Evolutionary conservation across 805 yeast species (phyloP), one percentile per base, ranked within the genome.

Genomic region (Kodamaea laetipori): DNA sequence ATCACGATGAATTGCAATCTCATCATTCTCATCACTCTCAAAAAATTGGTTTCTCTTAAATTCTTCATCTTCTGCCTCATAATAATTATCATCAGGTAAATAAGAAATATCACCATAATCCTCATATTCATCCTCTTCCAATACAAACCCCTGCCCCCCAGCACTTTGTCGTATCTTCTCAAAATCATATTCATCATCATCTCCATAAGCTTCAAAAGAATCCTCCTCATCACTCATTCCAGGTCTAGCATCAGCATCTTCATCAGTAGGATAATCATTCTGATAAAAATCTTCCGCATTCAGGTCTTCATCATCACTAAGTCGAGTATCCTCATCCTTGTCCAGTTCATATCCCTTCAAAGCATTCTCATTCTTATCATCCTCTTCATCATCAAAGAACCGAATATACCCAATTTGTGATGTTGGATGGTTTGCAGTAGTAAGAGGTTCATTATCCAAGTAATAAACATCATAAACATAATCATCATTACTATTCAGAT

Each of bases 211-310:
- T 5, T 24, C 45, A 28, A 28, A 31, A 21, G 24, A 21, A 8
- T 21, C 24, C 35, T 53, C 57, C 4, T 52, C 59, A 6, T 46
- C 49, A 16, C 51, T 53, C 18, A 46, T 51, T 3, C 49, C 39
- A 30, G 50, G 52, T 25, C 60, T 49, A 17, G 37, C 49, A 3
- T 2, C 64, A 7, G 81, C 89, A 54, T 86, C 92, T 50, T 89
- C 97, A 57, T 90, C 97, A 36, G 89, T 96, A 0, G 98, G 98
- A 57, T 92, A 92, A 57, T 92, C 98, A 63, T 94, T 92, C 54
- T 81, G 80, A 60, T 92, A 92, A 57, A 82, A 90, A 43, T 86
- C 89, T 66, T 92, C 99, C 15, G 96, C 96, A 57, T 86, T 86
- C 0, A 94, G 85, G 57, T 86, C 95, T 49, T 86, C 92, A 54